These are phyloP conservation scores for Phytophthora vignae DNA, from an alignment of 352 stramenopile genomes.

Conservation along the genomic window DNA sequence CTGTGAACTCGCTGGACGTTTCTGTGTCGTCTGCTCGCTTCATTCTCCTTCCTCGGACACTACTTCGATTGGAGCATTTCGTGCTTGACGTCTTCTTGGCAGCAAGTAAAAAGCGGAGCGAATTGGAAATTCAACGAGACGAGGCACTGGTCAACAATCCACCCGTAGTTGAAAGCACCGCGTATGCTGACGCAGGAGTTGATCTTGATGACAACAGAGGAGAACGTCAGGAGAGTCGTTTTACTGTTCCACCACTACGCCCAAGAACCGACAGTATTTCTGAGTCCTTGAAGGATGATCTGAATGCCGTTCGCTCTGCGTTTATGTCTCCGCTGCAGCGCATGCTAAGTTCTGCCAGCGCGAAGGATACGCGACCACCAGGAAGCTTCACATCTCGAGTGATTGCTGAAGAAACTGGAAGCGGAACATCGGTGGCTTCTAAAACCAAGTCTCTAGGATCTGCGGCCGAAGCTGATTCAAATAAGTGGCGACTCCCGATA, in stretches of 20 bases:
- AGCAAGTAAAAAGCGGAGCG: constrained; percentile 46
- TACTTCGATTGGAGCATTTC: constrained; percentile 69
- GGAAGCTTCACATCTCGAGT: constrained; percentile 37
- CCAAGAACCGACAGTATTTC: constrained; percentile 64
- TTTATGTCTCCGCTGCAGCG: constrained; percentile 56
- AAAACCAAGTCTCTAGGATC: constrained; percentile 14
- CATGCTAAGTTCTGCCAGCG: constrained; percentile 47
- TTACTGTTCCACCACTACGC: constrained; percentile 37
- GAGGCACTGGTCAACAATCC: constrained; percentile 40
- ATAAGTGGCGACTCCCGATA: constrained; percentile 18
- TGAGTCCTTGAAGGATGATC: constrained; percentile 58
- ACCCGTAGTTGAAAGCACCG: constrained; percentile 27
- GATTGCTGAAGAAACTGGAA: constrained; percentile 40
- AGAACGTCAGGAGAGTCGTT: constrained; percentile 36
- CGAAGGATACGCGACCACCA: constrained; percentile 33
- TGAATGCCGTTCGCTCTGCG: constrained; percentile 39
- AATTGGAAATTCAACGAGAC: constrained; percentile 53
- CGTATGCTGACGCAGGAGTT: constrained; percentile 39
- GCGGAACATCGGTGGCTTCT: constrained; percentile 11
- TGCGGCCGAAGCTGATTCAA: not conserved
- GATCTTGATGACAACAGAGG: constrained; percentile 35
- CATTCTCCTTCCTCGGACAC: constrained; percentile 57
- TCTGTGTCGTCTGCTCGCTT: constrained; percentile 55
- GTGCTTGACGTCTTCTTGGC: constrained; percentile 58
- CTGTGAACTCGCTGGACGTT: constrained; percentile 39